Percentiles rank a stretch among this genome's conserved stretches.
Conservation (phyloP, 768 basidiomycete species). For the Kwoniella shandongensis region DNA sequence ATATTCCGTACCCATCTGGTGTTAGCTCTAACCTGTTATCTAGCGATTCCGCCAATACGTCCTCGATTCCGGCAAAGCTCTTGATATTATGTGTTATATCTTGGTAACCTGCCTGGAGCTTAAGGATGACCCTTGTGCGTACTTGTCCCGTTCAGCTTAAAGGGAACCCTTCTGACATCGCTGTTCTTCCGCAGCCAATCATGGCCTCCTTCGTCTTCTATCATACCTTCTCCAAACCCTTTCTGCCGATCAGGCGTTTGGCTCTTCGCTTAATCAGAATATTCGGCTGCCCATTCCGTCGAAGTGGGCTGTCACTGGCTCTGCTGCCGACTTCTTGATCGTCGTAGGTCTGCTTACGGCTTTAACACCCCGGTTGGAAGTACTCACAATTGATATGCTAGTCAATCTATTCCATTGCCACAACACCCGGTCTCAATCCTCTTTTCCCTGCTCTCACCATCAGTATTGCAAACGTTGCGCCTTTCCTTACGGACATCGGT, state of each 20-base stretch:
- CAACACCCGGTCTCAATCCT: slow-evolving; percentile 79
- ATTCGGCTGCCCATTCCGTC: slow-evolving; percentile 64
- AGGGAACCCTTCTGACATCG: too few relatives aligned
- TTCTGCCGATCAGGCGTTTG: slow-evolving; percentile 79
- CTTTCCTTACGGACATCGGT: slow-evolving; percentile 77
- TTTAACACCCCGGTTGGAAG: background rate
- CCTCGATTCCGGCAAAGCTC: slow-evolving; percentile 74
- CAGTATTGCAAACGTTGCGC: slow-evolving; percentile 80
- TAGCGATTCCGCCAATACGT: slow-evolving; percentile 87
- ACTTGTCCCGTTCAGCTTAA: background rate
- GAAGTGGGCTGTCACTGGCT: slow-evolving; percentile 73
- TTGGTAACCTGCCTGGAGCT: slow-evolving; percentile 80
- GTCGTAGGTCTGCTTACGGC: slow-evolving; percentile 61
- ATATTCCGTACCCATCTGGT: background rate
- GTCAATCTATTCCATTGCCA: slow-evolving; percentile 87
- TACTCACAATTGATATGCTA: slow-evolving; percentile 46
- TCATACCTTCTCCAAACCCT: slow-evolving; percentile 90
- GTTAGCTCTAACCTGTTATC: background rate
- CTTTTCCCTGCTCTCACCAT: slow-evolving; percentile 92
- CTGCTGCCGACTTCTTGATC: slow-evolving; percentile 81
- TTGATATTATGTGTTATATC: slow-evolving; percentile 74
- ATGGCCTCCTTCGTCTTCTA: slow-evolving; percentile 81
- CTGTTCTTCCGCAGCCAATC: slow-evolving; percentile 67
- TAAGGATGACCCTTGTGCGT: slow-evolving; percentile 87
- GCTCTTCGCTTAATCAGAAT: slow-evolving; percentile 65